Percentiles rank a stretch among this genome's conserved stretches.
These are phyloP conservation scores for Entomortierella parvispora DNA, from an alignment of 192 early-diverging fungal genomes.

Conservation along the genomic window DNA sequence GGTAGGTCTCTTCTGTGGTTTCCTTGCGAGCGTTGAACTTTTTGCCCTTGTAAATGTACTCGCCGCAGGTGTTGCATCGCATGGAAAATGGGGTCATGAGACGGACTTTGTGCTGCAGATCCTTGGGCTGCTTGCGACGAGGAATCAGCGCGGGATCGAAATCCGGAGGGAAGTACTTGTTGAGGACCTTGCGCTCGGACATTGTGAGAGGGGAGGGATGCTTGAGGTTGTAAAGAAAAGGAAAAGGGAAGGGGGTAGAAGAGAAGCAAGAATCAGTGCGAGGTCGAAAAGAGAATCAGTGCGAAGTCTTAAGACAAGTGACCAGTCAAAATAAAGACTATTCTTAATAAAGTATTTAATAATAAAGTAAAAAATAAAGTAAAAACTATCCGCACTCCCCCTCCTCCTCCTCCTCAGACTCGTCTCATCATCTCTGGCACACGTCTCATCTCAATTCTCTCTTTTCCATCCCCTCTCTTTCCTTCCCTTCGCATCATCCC, in stretches of 20 bases:
- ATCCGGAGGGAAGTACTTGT: constrained; percentile 97
- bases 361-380: too few relatives aligned
- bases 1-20: constrained; percentile 78
- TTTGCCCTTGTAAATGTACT: constrained; percentile 97
- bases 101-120: constrained; percentile 94
- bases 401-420: neutral
- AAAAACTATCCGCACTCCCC: too few relatives aligned
- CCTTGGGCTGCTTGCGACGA: constrained; percentile 80
- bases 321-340: too few relatives aligned
- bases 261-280: neutral
- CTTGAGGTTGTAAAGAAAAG: too few relatives aligned
- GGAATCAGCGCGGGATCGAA: constrained; percentile 96
- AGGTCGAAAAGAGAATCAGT: neutral
- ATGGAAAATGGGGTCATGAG: constrained; percentile 99
- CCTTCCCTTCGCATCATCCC: neutral
- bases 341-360: too few relatives aligned
- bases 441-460: neutral
- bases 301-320: too few relatives aligned
- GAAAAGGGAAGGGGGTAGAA: neutral
- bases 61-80: constrained; percentile 95
- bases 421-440: constrained; percentile 1
- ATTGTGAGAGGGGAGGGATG: constrained; percentile 10
- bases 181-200: constrained; percentile 85
- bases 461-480: neutral
- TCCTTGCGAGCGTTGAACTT: constrained; percentile 99